Conservation (phyloP, 2,329 filamentous ascomycete species). For the Fusarium oligoseptatum region DNA sequence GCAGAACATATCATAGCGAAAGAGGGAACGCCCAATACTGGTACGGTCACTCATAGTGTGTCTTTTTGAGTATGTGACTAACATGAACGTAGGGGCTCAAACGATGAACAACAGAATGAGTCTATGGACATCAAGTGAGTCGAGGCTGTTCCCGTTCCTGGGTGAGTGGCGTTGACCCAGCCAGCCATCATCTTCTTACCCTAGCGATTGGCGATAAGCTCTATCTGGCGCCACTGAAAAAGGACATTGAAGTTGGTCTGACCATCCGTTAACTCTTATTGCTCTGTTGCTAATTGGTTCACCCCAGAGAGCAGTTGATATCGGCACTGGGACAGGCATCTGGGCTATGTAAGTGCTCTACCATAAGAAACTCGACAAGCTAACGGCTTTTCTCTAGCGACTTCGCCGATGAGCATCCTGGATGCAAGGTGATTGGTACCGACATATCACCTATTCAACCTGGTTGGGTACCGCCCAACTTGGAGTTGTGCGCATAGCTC, state of each 20-base stretch:
- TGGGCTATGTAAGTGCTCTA: slow-evolving; percentile 10
- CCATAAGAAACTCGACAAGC: rapidly evolving
- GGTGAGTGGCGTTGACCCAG: not conserved
- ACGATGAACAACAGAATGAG: slow-evolving; percentile 13
- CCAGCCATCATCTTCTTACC: slow-evolving; percentile 18
- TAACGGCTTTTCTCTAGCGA: not conserved
- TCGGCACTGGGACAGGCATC: slow-evolving; percentile 18
- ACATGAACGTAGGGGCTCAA: not conserved
- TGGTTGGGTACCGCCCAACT: slow-evolving; percentile 9
- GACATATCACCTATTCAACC: slow-evolving; percentile 22
- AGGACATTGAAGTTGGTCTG: not conserved
- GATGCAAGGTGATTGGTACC: slow-evolving; percentile 4
- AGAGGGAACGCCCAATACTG: not conserved
- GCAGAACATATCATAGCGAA: not conserved
- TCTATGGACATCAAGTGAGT: slow-evolving; percentile 20
- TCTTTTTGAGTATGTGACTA: not conserved
- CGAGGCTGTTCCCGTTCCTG: rapidly evolving
- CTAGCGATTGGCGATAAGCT: not conserved
- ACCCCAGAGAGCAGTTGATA: not conserved
- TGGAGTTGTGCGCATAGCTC: slow-evolving; percentile 8
- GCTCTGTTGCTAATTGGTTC: not conserved
- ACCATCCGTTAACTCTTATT: too few species aligned
- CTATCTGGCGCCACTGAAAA: slow-evolving; percentile 2
- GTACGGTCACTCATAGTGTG: not conserved
- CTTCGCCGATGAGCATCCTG: slow-evolving; percentile 16